phyloP scores from a whole-genome alignment of 1,139 yeast genomes.

The Suhomyces chickasaworum region DNA sequence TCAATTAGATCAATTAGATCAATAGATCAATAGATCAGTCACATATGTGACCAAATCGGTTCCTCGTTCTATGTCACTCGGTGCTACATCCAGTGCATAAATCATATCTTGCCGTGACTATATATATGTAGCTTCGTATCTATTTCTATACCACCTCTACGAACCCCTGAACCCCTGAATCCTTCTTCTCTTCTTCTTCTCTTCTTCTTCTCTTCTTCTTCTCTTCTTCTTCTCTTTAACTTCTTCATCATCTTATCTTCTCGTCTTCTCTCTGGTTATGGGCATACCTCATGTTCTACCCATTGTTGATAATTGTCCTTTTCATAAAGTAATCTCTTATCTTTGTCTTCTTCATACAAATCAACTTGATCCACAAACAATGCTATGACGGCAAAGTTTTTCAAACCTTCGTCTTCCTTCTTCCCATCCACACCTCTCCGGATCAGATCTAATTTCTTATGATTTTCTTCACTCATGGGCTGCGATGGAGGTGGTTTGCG shows the following conservation, averaged over 20 bases:
- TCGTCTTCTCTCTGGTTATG: too few species aligned
- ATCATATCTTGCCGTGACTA: conserved; percentile 2
- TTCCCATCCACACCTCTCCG: conserved; percentile 84
- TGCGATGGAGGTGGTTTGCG: conserved; percentile 74
- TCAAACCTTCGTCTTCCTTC: conserved; percentile 65
- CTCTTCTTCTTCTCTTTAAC: too few species aligned
- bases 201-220: too few species aligned
- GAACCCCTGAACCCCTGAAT: too few species aligned
- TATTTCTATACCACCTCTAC: neutral
- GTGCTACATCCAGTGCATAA: neutral
- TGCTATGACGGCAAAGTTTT: conserved; percentile 69
- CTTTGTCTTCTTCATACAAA: conserved; percentile 59
- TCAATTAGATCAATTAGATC: too few species aligned
- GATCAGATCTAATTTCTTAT: conserved; percentile 65
- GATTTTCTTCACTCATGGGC: conserved; percentile 56
- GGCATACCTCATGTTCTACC: conserved; percentile 79
- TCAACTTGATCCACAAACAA: conserved; percentile 77
- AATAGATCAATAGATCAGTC: too few species aligned
- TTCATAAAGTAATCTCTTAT: conserved; percentile 56
- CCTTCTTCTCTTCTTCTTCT: too few species aligned
- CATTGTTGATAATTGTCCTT: conserved; percentile 63
- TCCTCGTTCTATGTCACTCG: neutral
- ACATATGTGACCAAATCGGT: too few species aligned
- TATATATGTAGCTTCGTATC: conserved; percentile 2
- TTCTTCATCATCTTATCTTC: too few species aligned